These are phyloP conservation scores for Fusarium sp. DNA, from an alignment of 2,329 filamentous ascomycete species.

Conservation along the genomic window DNA sequence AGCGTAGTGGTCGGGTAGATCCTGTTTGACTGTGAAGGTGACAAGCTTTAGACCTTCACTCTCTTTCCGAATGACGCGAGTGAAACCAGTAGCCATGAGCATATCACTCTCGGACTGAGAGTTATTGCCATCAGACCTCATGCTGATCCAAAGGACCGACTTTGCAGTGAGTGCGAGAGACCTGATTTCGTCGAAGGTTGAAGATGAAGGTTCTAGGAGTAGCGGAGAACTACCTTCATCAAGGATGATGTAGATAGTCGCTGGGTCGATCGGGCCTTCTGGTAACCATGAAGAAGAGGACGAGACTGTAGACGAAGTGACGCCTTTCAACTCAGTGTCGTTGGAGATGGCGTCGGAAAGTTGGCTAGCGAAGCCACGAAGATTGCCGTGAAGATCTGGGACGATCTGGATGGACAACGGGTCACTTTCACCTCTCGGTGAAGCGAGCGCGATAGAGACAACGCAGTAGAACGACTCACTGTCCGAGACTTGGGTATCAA, in stretches of 20 bases:
- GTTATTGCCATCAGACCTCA: neutral
- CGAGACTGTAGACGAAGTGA: neutral
- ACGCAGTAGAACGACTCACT: neutral
- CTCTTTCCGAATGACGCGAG: constrained; percentile 44
- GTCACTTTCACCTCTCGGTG: neutral
- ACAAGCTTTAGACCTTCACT: constrained; percentile 11
- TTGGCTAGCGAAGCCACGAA: neutral
- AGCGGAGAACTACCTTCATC: constrained; percentile 16
- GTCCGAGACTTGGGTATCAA: neutral
- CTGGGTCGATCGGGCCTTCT: constrained; percentile 2
- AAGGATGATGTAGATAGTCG: constrained; percentile 23
- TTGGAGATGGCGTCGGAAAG: neutral
- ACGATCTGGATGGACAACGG: neutral
- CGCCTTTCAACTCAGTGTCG: neutral
- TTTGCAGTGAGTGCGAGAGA: constrained; percentile 13
- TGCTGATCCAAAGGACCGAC: constrained; percentile 26
- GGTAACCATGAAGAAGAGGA: neutral
- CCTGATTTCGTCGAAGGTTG: constrained; percentile 17
- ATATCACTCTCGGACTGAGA: neutral
- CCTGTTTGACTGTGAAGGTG: neutral
- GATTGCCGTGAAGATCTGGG: neutral
- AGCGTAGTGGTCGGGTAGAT: neutral
- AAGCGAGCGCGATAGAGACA: neutral
- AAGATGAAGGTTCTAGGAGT: constrained; percentile 9
- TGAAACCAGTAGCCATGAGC: constrained; percentile 35